These are phyloP conservation scores for Areca catechu DNA, from an alignment of 176 grass and related monocot genomes.

Conservation along the genomic window DNA sequence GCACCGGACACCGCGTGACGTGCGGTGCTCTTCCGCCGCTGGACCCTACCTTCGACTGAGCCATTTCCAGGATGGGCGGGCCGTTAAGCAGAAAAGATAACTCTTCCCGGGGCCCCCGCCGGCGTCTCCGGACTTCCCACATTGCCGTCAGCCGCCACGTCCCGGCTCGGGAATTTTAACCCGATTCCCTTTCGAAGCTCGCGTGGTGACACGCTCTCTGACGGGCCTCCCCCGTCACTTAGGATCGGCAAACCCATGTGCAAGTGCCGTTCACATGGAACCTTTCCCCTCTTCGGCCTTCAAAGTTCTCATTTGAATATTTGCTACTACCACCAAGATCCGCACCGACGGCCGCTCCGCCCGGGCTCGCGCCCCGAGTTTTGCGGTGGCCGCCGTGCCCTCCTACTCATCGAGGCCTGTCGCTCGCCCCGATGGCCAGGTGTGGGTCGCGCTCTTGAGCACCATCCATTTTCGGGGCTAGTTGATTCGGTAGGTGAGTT, in stretches of 20 bases:
- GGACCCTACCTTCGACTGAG: conserved; percentile 47
- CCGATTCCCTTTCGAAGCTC: no score
- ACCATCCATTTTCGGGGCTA: conserved; percentile 33
- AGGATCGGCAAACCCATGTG: conserved; percentile 43
- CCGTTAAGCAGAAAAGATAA: conserved; percentile 22
- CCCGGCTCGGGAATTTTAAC: no score
- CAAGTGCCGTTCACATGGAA: conserved; percentile 60
- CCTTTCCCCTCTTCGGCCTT: conserved; percentile 53
- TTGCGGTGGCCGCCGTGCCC: conserved; percentile 27
- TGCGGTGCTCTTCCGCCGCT: conserved; percentile 58
- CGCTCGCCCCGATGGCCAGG: no score
- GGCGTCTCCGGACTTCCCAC: no score
- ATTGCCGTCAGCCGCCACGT: no score
- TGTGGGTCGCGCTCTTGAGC: conserved; percentile 28
- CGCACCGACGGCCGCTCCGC: conserved; percentile 48
- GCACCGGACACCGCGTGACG: conserved; percentile 49
- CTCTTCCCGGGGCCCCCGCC: conserved; percentile 11
- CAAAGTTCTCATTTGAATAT: conserved; percentile 68
- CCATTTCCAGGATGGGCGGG: conserved; percentile 7
- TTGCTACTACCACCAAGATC: conserved; percentile 66
- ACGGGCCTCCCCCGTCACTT: conserved; percentile 34
- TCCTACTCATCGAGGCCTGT: conserved; percentile 41
- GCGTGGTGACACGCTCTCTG: no score
- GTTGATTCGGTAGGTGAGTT: conserved; percentile 33
- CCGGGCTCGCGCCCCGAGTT: conserved; percentile 36